Evolutionary conservation across 306 rosid genomes (phyloP), one percentile per base, ranked within the genome.

Genomic region (Medicago arabica): DNA sequence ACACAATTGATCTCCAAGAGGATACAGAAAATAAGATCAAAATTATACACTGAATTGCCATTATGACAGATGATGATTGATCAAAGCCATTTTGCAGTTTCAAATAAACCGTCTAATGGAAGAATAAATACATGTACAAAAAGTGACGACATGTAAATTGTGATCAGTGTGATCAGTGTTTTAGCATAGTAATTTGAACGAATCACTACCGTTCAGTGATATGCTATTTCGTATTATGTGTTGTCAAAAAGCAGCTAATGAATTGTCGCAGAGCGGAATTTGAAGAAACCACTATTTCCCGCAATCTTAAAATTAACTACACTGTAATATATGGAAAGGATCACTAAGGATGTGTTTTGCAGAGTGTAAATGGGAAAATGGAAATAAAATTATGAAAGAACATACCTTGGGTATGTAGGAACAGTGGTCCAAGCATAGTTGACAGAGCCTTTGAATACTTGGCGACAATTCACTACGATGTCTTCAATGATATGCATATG

Each of bases 361-460:
- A 34, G 44, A 64, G 7, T 50, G 63, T 58, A 58, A 58, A 58
- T 49, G 61, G n/a, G 16, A 53, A 75, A 51, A 40, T 25, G 57
- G 25, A 49, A 31, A 47, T 31, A 7, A 47, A 51, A 49, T 5
- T 70, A 40, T 16, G 71, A 19, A 65, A 66, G 28, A 57, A 61
- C 7, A 64, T 86, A 83, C 99, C 99, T 96, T 63, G 99, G 99
- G 75, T 92, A 96, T 57, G 99, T 96, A 39, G 99, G 99, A 83
- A 96, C 99, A 0, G 99, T 90, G 66, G 99, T 96, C 99, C 99
- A 96, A 51, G 97, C 99, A 72, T 96, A 96, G 80, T 96, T 88
- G 71, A 96, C 97, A 31, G 98, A 90, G 68, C 99, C 99, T 90
- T 92, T 96, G 82, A 92, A 96, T 84, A 92, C 67, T 41, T 89